These are phyloP conservation scores for Candida broadrunensis DNA, from an alignment of 805 yeast genomes.

Conservation along the genomic window DNA sequence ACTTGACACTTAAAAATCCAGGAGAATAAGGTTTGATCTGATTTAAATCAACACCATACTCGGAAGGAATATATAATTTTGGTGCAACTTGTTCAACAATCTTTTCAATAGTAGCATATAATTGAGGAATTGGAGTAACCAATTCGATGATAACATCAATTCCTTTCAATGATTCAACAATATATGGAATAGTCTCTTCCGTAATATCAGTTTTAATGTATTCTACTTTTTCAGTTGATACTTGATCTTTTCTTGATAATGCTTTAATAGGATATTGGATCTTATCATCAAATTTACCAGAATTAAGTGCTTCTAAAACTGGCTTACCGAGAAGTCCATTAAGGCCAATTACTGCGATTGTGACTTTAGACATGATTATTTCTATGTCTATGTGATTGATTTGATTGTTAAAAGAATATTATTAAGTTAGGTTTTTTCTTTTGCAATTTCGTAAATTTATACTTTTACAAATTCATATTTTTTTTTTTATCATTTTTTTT, in stretches of 20 bases:
- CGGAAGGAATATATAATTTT: constrained; percentile 56
- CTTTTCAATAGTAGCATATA: constrained; percentile 33
- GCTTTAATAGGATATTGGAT: constrained; percentile 48
- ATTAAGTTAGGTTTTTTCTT: too few species aligned
- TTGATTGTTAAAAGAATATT: not conserved
- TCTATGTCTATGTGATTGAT: not conserved
- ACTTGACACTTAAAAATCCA: constrained; percentile 4
- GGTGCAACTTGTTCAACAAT: constrained; percentile 39
- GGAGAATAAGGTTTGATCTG: constrained; percentile 12
- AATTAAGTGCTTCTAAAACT: constrained; percentile 41
- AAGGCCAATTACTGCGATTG: constrained; percentile 52
- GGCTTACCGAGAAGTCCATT: constrained; percentile 53
- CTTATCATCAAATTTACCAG: constrained; percentile 40
- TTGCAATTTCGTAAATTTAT: too few species aligned
- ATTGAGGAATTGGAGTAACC: constrained; percentile 26
- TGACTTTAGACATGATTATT: constrained; percentile 13
- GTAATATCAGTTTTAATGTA: constrained; percentile 33
- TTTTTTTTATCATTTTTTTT: too few species aligned
- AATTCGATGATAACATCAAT: constrained; percentile 44
- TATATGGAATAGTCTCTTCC: constrained; percentile 4
- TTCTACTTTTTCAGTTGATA: constrained; percentile 33
- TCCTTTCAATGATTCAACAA: constrained; percentile 25
- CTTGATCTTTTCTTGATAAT: constrained; percentile 42
- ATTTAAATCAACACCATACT: constrained; percentile 50
- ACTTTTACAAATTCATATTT: too few species aligned